Evolutionary conservation across 129 eudicot species (phyloP).

Genomic region (Logfia minima): DNA sequence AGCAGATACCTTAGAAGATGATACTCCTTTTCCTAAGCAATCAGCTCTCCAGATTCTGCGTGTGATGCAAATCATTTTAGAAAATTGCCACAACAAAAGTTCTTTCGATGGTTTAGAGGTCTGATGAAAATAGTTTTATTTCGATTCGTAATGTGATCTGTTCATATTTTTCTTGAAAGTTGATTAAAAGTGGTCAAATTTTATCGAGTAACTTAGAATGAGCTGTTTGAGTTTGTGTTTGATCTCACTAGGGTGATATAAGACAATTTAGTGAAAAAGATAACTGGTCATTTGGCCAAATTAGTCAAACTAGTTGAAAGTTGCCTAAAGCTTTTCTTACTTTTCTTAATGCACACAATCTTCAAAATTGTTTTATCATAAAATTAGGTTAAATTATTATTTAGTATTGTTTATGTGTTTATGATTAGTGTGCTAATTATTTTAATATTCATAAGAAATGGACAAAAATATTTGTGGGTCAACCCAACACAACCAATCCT

Average conservation of each 20-base stretch:
- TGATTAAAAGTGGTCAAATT: background rate
- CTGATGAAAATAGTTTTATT: constrained; percentile 28
- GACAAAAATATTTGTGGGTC: background rate
- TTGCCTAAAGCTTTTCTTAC: background rate
- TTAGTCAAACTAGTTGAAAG: background rate
- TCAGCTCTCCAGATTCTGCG: constrained; percentile 82
- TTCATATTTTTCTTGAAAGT: background rate
- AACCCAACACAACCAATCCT: background rate
- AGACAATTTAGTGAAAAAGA: background rate
- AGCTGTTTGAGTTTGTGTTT: background rate
- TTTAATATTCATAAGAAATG: background rate
- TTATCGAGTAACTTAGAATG: background rate
- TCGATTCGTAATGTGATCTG: background rate
- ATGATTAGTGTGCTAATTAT: background rate
- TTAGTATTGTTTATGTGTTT: background rate
- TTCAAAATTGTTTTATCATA: background rate
- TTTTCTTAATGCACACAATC: background rate
- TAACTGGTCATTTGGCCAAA: background rate
- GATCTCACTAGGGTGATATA: background rate
- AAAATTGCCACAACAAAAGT: constrained; percentile 88
- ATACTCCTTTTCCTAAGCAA: constrained; percentile 68
- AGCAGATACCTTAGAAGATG: constrained; percentile 63
- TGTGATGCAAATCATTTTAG: constrained; percentile 89
- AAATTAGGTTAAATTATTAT: background rate
- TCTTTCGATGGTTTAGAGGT: constrained; percentile 93